Conservation (phyloP, 805 yeast species). For the Sungouiella thailandica region DNA sequence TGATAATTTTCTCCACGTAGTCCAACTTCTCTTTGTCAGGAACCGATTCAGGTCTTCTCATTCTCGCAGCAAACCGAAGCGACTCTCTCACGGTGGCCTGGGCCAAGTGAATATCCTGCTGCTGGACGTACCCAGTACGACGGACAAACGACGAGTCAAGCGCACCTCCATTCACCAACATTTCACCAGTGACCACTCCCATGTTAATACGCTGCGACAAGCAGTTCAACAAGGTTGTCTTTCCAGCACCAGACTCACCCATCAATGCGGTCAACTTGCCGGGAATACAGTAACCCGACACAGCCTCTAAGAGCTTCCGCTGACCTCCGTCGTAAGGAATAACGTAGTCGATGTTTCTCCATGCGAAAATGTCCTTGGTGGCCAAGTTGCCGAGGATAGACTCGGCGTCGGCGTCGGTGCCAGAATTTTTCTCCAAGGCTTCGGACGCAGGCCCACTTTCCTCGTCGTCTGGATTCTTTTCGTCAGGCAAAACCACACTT, state of each 20-base stretch:
- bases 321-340: constrained; percentile 44
- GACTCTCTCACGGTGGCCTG: constrained; percentile 52
- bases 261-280: constrained; percentile 56
- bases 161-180: constrained; percentile 51
- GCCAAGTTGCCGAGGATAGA: constrained; percentile 11
- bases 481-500: constrained; percentile 12
- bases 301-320: constrained; percentile 30
- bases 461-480: constrained; percentile 9
- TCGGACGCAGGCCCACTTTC: constrained; percentile 11
- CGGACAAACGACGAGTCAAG: constrained; percentile 48
- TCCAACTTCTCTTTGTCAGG: constrained; percentile 42
- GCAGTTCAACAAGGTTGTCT: constrained; percentile 48
- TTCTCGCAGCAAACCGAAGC: constrained; percentile 45
- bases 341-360: constrained; percentile 58
- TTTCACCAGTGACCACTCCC: constrained; percentile 56
- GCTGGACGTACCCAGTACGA: constrained; percentile 56
- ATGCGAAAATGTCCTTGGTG: constrained; percentile 28
- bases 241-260: constrained; percentile 67
- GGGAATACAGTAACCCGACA: constrained; percentile 36
- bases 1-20: constrained; percentile 48
- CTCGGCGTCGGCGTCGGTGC: constrained; percentile 3
- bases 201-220: constrained; percentile 49
- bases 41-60: constrained; percentile 41
- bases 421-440: constrained; percentile 5
- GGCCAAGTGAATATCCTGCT: constrained; percentile 51